phyloP scores from a whole-genome alignment of 176 grass and related monocot species.

The Poa annua region DNA sequence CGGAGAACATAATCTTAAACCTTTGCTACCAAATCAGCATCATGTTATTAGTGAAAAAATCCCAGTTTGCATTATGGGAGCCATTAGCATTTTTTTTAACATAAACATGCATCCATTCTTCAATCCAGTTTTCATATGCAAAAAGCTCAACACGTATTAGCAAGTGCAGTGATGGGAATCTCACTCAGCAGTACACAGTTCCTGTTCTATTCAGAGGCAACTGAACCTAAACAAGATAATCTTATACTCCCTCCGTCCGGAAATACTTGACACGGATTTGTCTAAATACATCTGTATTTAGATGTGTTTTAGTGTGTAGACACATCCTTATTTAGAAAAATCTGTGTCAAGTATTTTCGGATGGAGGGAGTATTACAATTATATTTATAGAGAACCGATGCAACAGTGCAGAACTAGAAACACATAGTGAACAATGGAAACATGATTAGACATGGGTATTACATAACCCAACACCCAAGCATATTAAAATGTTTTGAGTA shows the following conservation, averaged over 20 bases:
- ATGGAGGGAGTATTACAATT: neutral
- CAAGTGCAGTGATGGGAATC: neutral
- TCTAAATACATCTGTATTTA: too few relatives aligned
- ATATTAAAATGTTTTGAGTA: conserved; percentile 20
- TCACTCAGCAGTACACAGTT: neutral
- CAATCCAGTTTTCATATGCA: conserved; percentile 11
- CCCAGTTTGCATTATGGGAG: neutral
- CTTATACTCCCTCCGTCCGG: too few relatives aligned
- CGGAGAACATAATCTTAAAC: conserved; percentile 8
- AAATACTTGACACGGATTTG: too few relatives aligned
- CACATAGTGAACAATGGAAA: conserved; percentile 11
- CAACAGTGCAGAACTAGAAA: neutral
- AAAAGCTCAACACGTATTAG: conserved; percentile 16
- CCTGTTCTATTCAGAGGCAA: neutral
- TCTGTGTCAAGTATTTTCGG: too few relatives aligned
- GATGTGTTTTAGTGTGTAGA: too few relatives aligned
- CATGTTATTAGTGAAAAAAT: neutral
- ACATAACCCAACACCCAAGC: conserved; percentile 7
- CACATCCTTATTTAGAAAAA: too few relatives aligned
- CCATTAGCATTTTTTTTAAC: neutral
- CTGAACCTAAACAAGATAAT: neutral
- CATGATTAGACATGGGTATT: neutral
- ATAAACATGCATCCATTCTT: neutral
- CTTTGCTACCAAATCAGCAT: conserved; percentile 10
- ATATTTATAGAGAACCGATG: neutral